phyloP scores from a whole-genome alignment of 768 basidiomycete species.

The Pleurotus tuber-regium region DNA sequence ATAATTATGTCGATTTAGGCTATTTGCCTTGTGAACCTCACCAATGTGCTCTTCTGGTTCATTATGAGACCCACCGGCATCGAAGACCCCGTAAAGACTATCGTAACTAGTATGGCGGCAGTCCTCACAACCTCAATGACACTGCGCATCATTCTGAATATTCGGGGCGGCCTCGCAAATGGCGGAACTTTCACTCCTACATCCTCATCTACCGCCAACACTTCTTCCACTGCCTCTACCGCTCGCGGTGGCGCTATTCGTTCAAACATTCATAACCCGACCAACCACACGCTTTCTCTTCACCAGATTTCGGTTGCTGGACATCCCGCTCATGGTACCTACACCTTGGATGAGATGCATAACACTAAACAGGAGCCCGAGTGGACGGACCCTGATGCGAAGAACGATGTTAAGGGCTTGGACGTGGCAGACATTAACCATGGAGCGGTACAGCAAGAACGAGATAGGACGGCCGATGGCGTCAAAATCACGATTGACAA shows the following conservation, averaged over 20 bases:
- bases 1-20: constrained; percentile 35
- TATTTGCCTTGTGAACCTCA: constrained; percentile 76
- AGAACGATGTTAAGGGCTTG: constrained; percentile 34
- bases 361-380: constrained; percentile 41
- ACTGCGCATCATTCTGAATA: constrained; percentile 80
- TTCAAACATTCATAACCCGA: constrained; percentile 17
- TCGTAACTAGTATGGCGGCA: constrained; percentile 82
- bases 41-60: constrained; percentile 88
- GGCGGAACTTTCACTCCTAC: constrained; percentile 72
- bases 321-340: constrained; percentile 28
- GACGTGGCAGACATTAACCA: constrained; percentile 24
- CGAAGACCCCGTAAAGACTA: constrained; percentile 73
- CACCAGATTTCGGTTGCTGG: constrained; percentile 17
- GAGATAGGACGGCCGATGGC: constrained; percentile 14
- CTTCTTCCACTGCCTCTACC: constrained; percentile 50
- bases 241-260: constrained; percentile 36
- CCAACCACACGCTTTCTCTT: constrained; percentile 33
- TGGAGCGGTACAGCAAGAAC: not conserved
- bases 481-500: constrained; percentile 46
- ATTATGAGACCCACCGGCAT: constrained; percentile 63
- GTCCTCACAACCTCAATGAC: constrained; percentile 88
- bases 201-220: constrained; percentile 38
- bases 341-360: constrained; percentile 55
- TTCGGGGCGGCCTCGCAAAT: constrained; percentile 69
- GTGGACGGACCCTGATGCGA: constrained; percentile 40